A percentile compares a stretch with the other conserved stretches of the same genome.
phyloP scores from a whole-genome alignment of 768 basidiomycete genomes.

The Podaxis carcinomalis region DNA sequence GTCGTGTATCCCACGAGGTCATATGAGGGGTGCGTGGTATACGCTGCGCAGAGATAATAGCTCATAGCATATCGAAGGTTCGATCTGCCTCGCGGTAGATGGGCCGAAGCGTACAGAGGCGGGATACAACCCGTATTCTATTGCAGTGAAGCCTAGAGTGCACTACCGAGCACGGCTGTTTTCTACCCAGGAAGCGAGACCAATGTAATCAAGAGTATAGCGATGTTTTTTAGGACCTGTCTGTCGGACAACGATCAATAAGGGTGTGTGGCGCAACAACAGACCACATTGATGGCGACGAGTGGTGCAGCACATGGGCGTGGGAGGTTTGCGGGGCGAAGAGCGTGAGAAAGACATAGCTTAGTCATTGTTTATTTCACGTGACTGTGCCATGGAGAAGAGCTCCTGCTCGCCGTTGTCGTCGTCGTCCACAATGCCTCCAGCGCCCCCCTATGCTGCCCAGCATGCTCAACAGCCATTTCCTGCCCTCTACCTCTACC shows the following conservation, averaged over 20 bases:
- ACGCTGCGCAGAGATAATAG: not conserved
- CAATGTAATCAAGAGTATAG: not conserved
- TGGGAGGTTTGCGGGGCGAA: not conserved
- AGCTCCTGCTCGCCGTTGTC: not conserved
- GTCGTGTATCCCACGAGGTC: not conserved
- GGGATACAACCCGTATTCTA: not conserved
- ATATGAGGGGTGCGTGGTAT: not conserved
- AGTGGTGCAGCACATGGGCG: not conserved
- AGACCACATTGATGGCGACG: not conserved
- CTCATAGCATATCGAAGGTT: not conserved
- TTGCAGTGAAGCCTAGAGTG: not conserved
- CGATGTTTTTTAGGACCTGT: not conserved
- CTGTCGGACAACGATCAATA: not conserved
- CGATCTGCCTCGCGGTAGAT: not conserved
- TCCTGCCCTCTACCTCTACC: slow-evolving; percentile 71
- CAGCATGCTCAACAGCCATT: slow-evolving; percentile 22
- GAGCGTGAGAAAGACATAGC: not conserved
- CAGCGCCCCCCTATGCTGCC: slow-evolving; percentile 24
- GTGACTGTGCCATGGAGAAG: not conserved
- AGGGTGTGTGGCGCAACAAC: not conserved
- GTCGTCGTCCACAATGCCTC: slow-evolving; percentile 11
- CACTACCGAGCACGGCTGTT: not conserved
- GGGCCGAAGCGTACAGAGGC: not conserved
- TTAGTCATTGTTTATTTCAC: slow-evolving; percentile 6
- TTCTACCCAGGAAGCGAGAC: not conserved